Evolutionary conservation across 2,329 filamentous ascomycete genomes (phyloP), one percentile per base, ranked within the genome.

Genomic region (Onygena corvina): DNA sequence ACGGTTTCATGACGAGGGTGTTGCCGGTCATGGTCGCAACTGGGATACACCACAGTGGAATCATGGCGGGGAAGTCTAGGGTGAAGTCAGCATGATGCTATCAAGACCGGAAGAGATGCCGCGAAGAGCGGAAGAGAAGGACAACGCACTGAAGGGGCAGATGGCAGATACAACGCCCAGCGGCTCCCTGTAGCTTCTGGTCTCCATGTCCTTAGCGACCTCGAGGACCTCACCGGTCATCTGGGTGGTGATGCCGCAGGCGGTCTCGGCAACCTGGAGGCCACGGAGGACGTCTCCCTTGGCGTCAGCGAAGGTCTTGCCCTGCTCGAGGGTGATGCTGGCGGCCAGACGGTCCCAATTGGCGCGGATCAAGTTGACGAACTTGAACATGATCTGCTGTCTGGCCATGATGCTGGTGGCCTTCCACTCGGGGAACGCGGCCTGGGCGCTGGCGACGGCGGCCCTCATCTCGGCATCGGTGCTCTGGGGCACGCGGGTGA

Each of bases 181-280:
- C 48, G 79, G 79, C 64, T 83, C 79, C 46, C 75, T 71, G 66
- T 83, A 83, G 54, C 73, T 79, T 53, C 79, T 68, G 4, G 79
- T 83, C 68, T 83, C 79, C 79, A 83, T 83, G 58, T 83, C 79
- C 70, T 82, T 56, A 30, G 75, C 73, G n/a, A 83, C 79, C 64
- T 83, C 79, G 29, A 83, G 68, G n/a, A 83, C 75, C 64, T 82
- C 78, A 30, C 79, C 79, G 6, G 75, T 75, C 60, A 82, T 68
- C 63, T 82, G 79, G 1, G 76, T 80, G 1, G 79, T 80, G 61
- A 83, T 82, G 40, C 79, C 79, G 58, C 79, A 83, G 27, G 79
- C 76, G 4, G 77, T 81, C 67, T 83, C 79, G 4, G 79, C 79
- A 34, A 83, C 79, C 65, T 83, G 79, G 52, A 83, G 66, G 53